These are phyloP conservation scores for Colletotrichum sp. DNA, from an alignment of 2,329 filamentous ascomycete genomes.

Conservation along the genomic window DNA sequence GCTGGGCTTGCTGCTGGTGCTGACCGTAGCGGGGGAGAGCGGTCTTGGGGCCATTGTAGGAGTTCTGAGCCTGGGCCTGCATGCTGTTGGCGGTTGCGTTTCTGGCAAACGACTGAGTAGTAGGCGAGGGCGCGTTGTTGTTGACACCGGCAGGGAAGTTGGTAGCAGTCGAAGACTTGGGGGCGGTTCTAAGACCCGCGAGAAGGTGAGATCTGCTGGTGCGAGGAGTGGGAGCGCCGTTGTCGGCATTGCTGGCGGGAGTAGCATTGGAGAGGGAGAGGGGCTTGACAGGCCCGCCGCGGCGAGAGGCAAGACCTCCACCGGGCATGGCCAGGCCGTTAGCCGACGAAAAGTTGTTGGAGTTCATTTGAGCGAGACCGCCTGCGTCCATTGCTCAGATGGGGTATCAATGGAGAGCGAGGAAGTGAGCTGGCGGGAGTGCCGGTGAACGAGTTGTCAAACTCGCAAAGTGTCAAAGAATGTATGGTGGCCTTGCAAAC, in stretches of 20 bases:
- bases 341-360: conserved; percentile 76
- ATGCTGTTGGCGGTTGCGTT: conserved; percentile 49
- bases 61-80: conserved; percentile 49
- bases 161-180: conserved; percentile 79
- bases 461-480: conserved; percentile 12
- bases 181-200: conserved; percentile 90
- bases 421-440: conserved; percentile 1
- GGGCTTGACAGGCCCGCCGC: conserved; percentile 89
- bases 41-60: conserved; percentile 60
- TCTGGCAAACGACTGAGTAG: conserved; percentile 47
- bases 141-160: conserved; percentile 73
- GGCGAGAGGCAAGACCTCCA: conserved; percentile 81
- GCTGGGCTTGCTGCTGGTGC: conserved; percentile 30
- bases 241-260: conserved; percentile 71
- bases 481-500: conserved; percentile 14
- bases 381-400: conserved; percentile 83
- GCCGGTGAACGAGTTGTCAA: conserved; percentile 6
- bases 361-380: conserved; percentile 99
- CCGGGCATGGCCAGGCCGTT: conserved; percentile 77
- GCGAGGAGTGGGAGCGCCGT: conserved; percentile 79
- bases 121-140: conserved; percentile 41
- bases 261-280: conserved; percentile 79
- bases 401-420: background rate
- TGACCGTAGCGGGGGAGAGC: conserved; percentile 55
- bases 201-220: conserved; percentile 95